phyloP scores from a whole-genome alignment of 225 moss, liverwort and hornwort genomes.

The Sphagnum tenellum region DNA sequence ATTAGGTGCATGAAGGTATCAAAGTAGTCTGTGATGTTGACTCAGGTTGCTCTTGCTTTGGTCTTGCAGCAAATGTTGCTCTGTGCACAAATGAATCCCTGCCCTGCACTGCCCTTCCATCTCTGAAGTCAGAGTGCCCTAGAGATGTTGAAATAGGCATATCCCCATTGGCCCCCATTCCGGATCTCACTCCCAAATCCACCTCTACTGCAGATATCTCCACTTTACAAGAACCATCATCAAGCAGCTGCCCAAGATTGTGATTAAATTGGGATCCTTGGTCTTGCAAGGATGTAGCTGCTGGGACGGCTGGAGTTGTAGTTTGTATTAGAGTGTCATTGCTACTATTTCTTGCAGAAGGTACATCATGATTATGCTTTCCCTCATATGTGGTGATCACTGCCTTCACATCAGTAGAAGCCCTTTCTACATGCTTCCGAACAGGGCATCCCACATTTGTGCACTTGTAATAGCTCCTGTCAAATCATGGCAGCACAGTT shows the following conservation, averaged over 20 bases:
- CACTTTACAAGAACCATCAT: constrained; percentile 41
- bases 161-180: constrained; percentile 41
- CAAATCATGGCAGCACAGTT: constrained; percentile 5
- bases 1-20: constrained; percentile 11
- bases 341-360: constrained; percentile 81
- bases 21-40: constrained; percentile 34
- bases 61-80: constrained; percentile 52
- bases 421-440: constrained; percentile 96
- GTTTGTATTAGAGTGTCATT: constrained; percentile 66
- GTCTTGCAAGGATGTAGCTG: constrained; percentile 33
- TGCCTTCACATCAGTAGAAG: constrained; percentile 84
- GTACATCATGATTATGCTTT: constrained; percentile 97
- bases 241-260: constrained; percentile 52
- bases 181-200: constrained; percentile 80
- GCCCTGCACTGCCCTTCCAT: constrained; percentile 33
- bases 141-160: constrained; percentile 35
- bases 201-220: constrained; percentile 43
- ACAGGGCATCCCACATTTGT: constrained; percentile 85
- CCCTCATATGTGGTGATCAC: constrained; percentile 98
- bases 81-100: constrained; percentile 46
- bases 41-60: constrained; percentile 78
- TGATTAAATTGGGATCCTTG: constrained; percentile 53
- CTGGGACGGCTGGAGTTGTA: constrained; percentile 23
- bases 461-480: constrained; percentile 99
- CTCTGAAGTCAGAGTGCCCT: constrained; percentile 37